These are phyloP conservation scores for Pythium guiyangense DNA, from an alignment of 352 stramenopile genomes.

Conservation along the genomic window DNA sequence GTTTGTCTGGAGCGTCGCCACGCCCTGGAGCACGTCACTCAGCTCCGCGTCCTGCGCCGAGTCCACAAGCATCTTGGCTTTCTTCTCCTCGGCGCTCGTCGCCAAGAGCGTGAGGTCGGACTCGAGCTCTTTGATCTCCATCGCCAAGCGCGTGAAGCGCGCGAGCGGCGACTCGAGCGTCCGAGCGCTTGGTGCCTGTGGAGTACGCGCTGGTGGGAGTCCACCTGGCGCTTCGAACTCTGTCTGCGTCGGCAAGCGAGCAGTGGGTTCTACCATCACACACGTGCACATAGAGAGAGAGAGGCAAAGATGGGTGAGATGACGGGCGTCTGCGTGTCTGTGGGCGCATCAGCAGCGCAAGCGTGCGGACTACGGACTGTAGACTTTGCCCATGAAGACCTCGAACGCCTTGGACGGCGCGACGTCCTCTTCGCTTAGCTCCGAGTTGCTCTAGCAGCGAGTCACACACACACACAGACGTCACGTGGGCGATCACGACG, in stretches of 20 bases:
- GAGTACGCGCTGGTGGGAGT: background rate
- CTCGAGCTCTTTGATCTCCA: constrained; percentile 73
- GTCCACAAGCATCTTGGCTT: constrained; percentile 50
- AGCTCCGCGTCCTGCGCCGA: constrained; percentile 62
- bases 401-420: constrained; percentile 57
- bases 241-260: constrained; percentile 31
- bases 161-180: constrained; percentile 62
- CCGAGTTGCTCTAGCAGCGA: constrained; percentile 32
- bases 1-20: constrained; percentile 61
- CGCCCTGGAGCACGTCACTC: constrained; percentile 55
- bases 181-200: background rate
- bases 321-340: constrained; percentile 5
- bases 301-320: background rate
- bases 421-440: constrained; percentile 58
- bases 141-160: constrained; percentile 59
- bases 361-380: constrained; percentile 29
- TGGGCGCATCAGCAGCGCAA: background rate
- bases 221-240: constrained; percentile 41
- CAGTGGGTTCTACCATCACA: constrained; percentile 31
- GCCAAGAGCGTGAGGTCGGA: constrained; percentile 53
- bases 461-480: too few relatives aligned
- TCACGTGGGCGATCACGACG: background rate
- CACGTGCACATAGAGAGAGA: background rate
- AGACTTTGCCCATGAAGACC: constrained; percentile 82
- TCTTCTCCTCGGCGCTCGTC: constrained; percentile 30